A percentile compares a stretch with the other conserved stretches of the same genome.
Evolutionary conservation across 139 green algal genomes (phyloP).

Genomic region (Yamagishiella unicocca): DNA sequence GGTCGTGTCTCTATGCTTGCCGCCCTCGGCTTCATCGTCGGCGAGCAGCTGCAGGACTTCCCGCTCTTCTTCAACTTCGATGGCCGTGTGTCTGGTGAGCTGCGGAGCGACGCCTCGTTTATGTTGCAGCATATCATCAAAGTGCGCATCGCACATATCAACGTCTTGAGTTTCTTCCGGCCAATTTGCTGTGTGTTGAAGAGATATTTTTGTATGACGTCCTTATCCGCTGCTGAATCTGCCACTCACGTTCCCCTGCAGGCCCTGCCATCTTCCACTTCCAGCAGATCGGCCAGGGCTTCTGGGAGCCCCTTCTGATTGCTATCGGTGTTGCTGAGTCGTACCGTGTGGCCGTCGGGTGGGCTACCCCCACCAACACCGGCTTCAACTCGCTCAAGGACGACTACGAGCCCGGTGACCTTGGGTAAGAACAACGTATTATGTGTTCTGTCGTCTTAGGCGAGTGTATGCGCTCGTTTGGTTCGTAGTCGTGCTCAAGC

Average conservation of each 20-base stretch:
- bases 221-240: neutral
- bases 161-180: too few relatives aligned
- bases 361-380: conserved; percentile 66
- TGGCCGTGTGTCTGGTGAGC: conserved; percentile 38
- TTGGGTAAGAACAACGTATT: conserved; percentile 52
- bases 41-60: conserved; percentile 65
- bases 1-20: conserved; percentile 80
- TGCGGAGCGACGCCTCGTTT: too few relatives aligned
- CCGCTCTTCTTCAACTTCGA: conserved; percentile 67
- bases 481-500: too few relatives aligned
- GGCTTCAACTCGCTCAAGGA: conserved; percentile 66
- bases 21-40: conserved; percentile 73
- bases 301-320: conserved; percentile 72
- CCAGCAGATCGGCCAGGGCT: conserved; percentile 72
- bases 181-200: too few relatives aligned
- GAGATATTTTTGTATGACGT: too few relatives aligned
- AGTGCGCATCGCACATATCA: too few relatives aligned
- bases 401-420: conserved; percentile 73
- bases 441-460: neutral
- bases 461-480: too few relatives aligned
- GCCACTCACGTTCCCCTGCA: neutral
- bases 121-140: too few relatives aligned
- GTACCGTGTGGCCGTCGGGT: conserved; percentile 76
- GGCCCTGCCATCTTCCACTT: conserved; percentile 62
- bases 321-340: conserved; percentile 79